phyloP scores from a whole-genome alignment of 305 asterid genomes.

The Stenogyne calaminthoides region DNA sequence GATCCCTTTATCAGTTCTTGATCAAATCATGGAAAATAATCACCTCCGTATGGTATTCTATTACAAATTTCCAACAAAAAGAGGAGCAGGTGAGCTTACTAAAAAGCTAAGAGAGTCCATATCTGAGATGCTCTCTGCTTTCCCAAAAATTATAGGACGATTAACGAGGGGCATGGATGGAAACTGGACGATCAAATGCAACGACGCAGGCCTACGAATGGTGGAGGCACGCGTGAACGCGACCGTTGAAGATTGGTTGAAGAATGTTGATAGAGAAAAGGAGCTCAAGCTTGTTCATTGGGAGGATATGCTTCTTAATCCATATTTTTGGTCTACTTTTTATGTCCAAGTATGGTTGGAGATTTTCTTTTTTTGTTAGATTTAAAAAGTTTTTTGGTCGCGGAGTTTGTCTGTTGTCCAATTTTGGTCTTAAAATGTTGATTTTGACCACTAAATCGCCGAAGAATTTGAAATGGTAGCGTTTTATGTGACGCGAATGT shows the following conservation, averaged over 20 bases:
- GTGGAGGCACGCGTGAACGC: slow-evolving; percentile 49
- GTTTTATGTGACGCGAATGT: too few relatives aligned
- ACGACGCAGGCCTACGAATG: slow-evolving; percentile 61
- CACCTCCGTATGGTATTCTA: slow-evolving; percentile 45
- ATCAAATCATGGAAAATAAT: slow-evolving; percentile 47
- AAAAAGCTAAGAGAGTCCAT: slow-evolving; percentile 43
- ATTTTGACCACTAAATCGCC: too few relatives aligned
- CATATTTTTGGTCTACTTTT: slow-evolving; percentile 62
- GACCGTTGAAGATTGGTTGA: slow-evolving; percentile 50
- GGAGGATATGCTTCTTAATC: slow-evolving; percentile 57
- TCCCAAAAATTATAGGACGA: slow-evolving; percentile 47
- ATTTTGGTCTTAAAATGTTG: too few relatives aligned
- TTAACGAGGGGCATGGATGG: slow-evolving; percentile 44
- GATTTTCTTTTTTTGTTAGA: too few relatives aligned
- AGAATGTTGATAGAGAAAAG: slow-evolving; percentile 53
- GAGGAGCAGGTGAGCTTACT: slow-evolving; percentile 38
- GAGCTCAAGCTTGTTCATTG: slow-evolving; percentile 56
- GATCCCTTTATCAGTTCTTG: slow-evolving; percentile 51
- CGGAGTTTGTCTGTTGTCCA: too few relatives aligned
- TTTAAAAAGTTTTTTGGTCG: too few relatives aligned
- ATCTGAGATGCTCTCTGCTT: slow-evolving; percentile 41
- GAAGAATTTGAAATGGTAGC: too few relatives aligned
- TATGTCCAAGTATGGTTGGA: slow-evolving; percentile 47
- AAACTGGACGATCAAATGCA: slow-evolving; percentile 57
- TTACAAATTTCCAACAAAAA: slow-evolving; percentile 36